These are phyloP conservation scores for Anisodus tanguticus DNA, from an alignment of 257 asterid genomes.

Conservation along the genomic window DNA sequence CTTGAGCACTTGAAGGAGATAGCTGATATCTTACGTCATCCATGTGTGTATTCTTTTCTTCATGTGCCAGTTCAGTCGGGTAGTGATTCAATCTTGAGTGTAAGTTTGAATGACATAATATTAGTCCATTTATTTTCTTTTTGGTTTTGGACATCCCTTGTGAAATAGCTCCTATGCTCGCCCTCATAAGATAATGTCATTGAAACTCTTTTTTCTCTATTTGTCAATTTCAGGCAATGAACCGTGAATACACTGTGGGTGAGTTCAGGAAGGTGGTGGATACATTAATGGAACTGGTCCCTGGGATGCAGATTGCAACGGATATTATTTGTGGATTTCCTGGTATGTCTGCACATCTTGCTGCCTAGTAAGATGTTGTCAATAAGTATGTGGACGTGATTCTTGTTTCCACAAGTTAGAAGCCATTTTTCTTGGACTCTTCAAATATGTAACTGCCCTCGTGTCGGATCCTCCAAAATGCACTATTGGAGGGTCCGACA, in stretches of 20 bases:
- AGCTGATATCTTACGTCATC: conserved; percentile 84
- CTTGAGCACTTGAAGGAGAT: conserved; percentile 95
- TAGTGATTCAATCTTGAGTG: conserved; percentile 83
- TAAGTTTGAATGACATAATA: conserved; percentile 43
- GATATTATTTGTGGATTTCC: conserved; percentile 98
- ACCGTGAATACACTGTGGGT: conserved; percentile 80
- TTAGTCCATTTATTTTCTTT: neutral
- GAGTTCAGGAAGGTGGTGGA: conserved; percentile 85
- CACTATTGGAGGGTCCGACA: neutral
- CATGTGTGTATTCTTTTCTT: conserved; percentile 90
- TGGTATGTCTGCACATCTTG: conserved; percentile 53
- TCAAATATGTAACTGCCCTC: neutral
- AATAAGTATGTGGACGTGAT: neutral
- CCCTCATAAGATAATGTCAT: neutral
- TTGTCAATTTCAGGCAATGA: conserved; percentile 72
- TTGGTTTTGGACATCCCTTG: conserved; percentile 3
- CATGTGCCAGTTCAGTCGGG: conserved; percentile 99
- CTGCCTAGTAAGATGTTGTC: conserved; percentile 15
- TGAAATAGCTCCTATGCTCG: neutral
- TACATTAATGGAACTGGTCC: conserved; percentile 82
- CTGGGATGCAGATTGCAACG: conserved; percentile 98
- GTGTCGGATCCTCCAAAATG: neutral
- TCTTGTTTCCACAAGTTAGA: conserved; percentile 18
- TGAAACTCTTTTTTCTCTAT: conserved; percentile 24
- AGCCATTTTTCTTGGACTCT: conserved; percentile 6